Evolutionary conservation across 177 flowering plant species (phyloP), one percentile per base, ranked within the genome.

Genomic region (Telopea speciosissima): DNA sequence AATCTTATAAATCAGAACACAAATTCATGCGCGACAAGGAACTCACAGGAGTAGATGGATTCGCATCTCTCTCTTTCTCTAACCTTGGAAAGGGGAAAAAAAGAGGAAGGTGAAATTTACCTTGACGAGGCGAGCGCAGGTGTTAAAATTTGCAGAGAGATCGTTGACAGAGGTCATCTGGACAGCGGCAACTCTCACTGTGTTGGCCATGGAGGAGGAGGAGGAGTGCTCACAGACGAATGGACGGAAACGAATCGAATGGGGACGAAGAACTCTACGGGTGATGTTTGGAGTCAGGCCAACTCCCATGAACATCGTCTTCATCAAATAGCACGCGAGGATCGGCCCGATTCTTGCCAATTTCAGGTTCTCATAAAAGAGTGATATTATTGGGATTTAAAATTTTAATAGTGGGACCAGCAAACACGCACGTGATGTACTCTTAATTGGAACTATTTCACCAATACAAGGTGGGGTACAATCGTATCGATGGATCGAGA

Each of bases 141-240:
- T 89, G 75, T 84, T 80, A 83, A 84, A 88, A 72, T 92, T 94
- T 80, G 89, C 70, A 66, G 88, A 76, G 66, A 92, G 85, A 76
- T 92, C 96, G 79, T 88, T 85, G 79, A 86, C 68, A 24, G 97
- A 90, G 61, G 97, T 94, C 97, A 94, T 92, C 85, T 94, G 99
- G 44, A 87, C 92, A 17, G 88, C 96, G 66, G 96, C 99, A 28
- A 92, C 85, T 71, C 90, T 87, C 72, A 87, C 81, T 13, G 88
- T 66, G 82, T 67, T 77, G 8, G 87, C 82, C 87, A 82, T 83
- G 76, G 76, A 26, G 42, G 79, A 52, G 24, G 81, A 83, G 76
- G 76, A 26, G 42, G 79, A 52, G 24, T 28, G 68, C 66, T 54
- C 63, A 69, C 62, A 63, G 76, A 73, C 67, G 72, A 61, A n/a